Evolutionary conservation across 116 monocot species (phyloP).

Genomic region (Posidonia oceanica): DNA sequence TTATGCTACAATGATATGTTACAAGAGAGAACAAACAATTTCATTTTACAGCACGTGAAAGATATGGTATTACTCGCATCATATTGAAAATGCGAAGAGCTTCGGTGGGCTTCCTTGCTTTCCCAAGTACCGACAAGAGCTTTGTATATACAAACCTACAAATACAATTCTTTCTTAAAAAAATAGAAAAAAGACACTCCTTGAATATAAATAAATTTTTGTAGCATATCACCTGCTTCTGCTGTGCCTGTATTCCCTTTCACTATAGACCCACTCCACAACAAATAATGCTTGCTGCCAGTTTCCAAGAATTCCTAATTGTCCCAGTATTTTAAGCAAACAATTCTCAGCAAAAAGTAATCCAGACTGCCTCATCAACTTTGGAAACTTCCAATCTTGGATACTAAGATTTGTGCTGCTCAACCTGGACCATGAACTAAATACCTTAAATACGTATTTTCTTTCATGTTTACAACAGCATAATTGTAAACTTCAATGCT

Average conservation of each 20-base stretch:
- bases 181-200: background rate
- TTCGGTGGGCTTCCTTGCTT: conserved; percentile 66
- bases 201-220: background rate
- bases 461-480: background rate
- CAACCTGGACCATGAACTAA: conserved; percentile 28
- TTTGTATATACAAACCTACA: conserved; percentile 96
- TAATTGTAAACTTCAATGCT: background rate
- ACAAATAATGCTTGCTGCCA: conserved; percentile 81
- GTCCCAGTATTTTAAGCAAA: conserved; percentile 53
- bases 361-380: conserved; percentile 81
- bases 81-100: conserved; percentile 61
- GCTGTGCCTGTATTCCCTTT: conserved; percentile 50
- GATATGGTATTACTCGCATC: conserved; percentile 54
- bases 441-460: background rate
- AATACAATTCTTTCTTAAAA: background rate
- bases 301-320: conserved; percentile 43
- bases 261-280: conserved; percentile 82
- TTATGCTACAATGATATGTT: background rate
- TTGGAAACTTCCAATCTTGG: conserved; percentile 87
- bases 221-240: conserved; percentile 59
- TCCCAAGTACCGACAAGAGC: conserved; percentile 79
- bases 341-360: conserved; percentile 53
- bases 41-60: conserved; percentile 4
- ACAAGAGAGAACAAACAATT: background rate
- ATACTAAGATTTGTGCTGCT: conserved; percentile 29